Percentiles rank a stretch among this genome's conserved stretches.
These are phyloP conservation scores for Scenedesmus sp. DNA, from an alignment of 163 green algal genomes.

Conservation along the genomic window DNA sequence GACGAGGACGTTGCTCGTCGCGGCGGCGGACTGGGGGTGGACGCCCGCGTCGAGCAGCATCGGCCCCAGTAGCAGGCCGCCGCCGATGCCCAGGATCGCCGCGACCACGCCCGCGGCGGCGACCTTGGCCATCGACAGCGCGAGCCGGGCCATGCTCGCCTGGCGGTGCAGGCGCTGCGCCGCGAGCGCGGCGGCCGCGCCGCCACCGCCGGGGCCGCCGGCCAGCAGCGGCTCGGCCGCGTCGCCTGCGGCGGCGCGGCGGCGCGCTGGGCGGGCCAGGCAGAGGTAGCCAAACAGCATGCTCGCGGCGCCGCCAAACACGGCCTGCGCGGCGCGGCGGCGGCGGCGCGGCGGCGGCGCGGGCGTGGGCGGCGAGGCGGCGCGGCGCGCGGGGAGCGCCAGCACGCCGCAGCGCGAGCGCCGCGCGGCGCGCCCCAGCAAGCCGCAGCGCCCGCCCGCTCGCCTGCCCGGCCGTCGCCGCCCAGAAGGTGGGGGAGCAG, in stretches of 20 bases:
- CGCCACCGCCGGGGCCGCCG: background rate
- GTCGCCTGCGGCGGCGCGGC: background rate
- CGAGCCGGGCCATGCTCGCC: constrained; percentile 20
- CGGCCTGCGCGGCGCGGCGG: constrained; percentile 8
- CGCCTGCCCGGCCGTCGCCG: constrained; percentile 1
- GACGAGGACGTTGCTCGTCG: constrained; percentile 40
- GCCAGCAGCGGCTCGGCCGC: background rate
- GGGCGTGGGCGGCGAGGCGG: too few relatives aligned
- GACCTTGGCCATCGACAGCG: background rate
- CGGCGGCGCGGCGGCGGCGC: too few relatives aligned
- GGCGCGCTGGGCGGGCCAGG: constrained; percentile 10
- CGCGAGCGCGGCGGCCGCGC: background rate
- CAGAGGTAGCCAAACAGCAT: constrained; percentile 30
- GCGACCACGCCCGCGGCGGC: constrained; percentile 24
- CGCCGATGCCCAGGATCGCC: constrained; percentile 33
- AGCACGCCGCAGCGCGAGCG: too few relatives aligned
- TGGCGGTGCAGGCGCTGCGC: background rate
- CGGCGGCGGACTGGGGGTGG: constrained; percentile 21
- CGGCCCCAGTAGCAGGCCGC: constrained; percentile 39
- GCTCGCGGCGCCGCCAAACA: constrained; percentile 14
- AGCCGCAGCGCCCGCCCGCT: too few relatives aligned
- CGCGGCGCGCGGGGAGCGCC: too few relatives aligned
- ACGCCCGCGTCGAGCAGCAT: constrained; percentile 37
- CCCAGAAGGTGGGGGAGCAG: constrained; percentile 23
- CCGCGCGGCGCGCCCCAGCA: too few relatives aligned